Evolutionary conservation across 495 filamentous ascomycete species (phyloP).

Genomic region (Hypoxylon subgilvum): DNA sequence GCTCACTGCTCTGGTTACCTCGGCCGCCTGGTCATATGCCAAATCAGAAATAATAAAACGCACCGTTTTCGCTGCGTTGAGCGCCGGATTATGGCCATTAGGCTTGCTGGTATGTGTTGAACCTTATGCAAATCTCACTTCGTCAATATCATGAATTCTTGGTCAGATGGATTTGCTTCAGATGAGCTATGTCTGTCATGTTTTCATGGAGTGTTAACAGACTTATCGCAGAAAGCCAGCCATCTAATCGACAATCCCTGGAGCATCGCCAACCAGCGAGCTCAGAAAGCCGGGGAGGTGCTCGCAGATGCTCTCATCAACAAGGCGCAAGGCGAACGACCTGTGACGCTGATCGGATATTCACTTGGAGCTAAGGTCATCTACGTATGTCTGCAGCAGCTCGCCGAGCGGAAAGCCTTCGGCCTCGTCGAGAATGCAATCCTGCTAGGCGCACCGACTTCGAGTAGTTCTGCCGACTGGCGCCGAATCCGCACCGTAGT

Average conservation of each 20-base stretch:
- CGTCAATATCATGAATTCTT: too few species aligned
- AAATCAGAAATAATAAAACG: slow-evolving; percentile 75
- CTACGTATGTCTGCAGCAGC: slow-evolving; percentile 75
- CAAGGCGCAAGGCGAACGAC: slow-evolving; percentile 87
- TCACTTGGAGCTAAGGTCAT: slow-evolving; percentile 90
- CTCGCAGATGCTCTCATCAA: slow-evolving; percentile 90
- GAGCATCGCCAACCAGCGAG: slow-evolving; percentile 77
- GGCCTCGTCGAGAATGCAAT: slow-evolving; percentile 86
- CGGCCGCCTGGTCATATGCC: slow-evolving; percentile 79
- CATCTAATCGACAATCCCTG: slow-evolving; percentile 91
- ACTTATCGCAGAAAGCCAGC: slow-evolving; percentile 74
- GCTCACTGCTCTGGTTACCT: slow-evolving; percentile 76
- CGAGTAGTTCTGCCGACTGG: slow-evolving; percentile 61
- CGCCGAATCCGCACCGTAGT: slow-evolving; percentile 63
- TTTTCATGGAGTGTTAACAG: slow-evolving; percentile 64
- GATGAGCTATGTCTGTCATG: slow-evolving; percentile 1
- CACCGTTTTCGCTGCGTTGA: slow-evolving; percentile 72
- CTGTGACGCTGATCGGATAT: slow-evolving; percentile 88
- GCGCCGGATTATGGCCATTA: slow-evolving; percentile 78
- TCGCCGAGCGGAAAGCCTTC: slow-evolving; percentile 80
- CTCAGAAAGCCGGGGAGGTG: slow-evolving; percentile 86
- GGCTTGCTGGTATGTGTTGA: slow-evolving; percentile 57
- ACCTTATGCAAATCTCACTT: too few species aligned
- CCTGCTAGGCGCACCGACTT: slow-evolving; percentile 82
- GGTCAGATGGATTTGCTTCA: too few species aligned